Evolutionary conservation across 768 basidiomycete genomes (phyloP).

Genomic region (Suillus plorans): DNA sequence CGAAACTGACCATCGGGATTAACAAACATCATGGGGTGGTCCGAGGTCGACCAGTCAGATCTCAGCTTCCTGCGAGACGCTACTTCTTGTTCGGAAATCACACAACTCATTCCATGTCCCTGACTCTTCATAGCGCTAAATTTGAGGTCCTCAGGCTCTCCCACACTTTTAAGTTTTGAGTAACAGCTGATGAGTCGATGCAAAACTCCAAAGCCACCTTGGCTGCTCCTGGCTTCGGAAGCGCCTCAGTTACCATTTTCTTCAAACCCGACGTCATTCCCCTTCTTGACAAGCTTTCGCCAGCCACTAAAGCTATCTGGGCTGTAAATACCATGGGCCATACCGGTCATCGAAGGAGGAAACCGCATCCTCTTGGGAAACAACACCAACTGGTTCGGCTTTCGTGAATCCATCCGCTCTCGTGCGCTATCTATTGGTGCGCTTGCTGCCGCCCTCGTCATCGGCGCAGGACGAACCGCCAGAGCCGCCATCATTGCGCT

Average conservation of each 20-base stretch:
- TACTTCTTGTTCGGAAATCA: slow-evolving; percentile 92
- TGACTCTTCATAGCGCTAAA: slow-evolving; percentile 88
- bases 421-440: slow-evolving; percentile 38
- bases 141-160: slow-evolving; percentile 83
- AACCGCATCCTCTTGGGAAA: slow-evolving; percentile 50
- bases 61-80: slow-evolving; percentile 60
- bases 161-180: slow-evolving; percentile 75
- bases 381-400: slow-evolving; percentile 96
- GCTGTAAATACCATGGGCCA: slow-evolving; percentile 87
- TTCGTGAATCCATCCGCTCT: slow-evolving; percentile 54
- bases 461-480: slow-evolving; percentile 94
- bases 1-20: too few species aligned
- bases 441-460: slow-evolving; percentile 65
- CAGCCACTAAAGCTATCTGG: slow-evolving; percentile 81
- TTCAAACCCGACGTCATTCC: slow-evolving; percentile 90
- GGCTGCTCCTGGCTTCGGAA: slow-evolving; percentile 75
- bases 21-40: too few species aligned
- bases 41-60: too few species aligned
- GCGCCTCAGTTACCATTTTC: slow-evolving; percentile 96
- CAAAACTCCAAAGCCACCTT: slow-evolving; percentile 64
- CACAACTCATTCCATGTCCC: slow-evolving; percentile 87
- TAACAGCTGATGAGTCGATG: slow-evolving; percentile 62
- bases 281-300: slow-evolving; percentile 74
- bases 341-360: slow-evolving; percentile 46
- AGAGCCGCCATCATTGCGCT: slow-evolving; percentile 94